Percentiles rank a stretch among this genome's conserved stretches.
Conservation (phyloP, 2,329 filamentous ascomycete genomes). For the Shiraia bambusicola region DNA sequence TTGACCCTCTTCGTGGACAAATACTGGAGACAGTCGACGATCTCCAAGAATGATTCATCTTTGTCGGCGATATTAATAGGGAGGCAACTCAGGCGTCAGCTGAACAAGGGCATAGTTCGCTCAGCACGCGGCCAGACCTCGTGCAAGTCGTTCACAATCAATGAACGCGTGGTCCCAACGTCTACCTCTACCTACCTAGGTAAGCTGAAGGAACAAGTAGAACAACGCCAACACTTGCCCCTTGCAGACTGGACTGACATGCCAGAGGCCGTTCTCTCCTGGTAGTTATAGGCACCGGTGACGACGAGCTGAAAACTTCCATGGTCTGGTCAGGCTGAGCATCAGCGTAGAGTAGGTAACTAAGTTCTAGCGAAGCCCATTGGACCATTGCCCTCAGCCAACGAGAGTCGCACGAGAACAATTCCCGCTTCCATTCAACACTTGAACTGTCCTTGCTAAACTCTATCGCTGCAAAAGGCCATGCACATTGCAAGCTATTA, state of each 20-base stretch:
- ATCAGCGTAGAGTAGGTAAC: constrained; percentile 2
- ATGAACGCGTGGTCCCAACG: constrained; percentile 1
- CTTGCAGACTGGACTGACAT: not conserved
- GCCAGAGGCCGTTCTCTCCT: not conserved
- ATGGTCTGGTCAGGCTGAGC: not conserved
- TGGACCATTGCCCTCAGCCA: constrained; percentile 8
- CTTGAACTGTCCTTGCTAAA: constrained; percentile 4
- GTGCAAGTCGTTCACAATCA: not conserved
- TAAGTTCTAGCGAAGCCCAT: constrained; percentile 9
- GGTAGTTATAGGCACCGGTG: constrained; percentile 4
- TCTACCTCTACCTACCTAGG: too few species aligned
- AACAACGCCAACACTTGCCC: not conserved
- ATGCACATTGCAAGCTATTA: constrained; percentile 11
- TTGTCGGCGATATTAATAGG: too few species aligned
- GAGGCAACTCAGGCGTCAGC: too few species aligned
- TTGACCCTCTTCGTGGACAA: too few species aligned
- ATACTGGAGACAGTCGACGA: too few species aligned
- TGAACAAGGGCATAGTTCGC: not conserved
- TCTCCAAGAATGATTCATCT: too few species aligned
- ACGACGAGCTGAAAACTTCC: constrained; percentile 5
- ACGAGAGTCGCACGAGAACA: constrained; percentile 5
- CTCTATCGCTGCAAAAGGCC: constrained; percentile 8
- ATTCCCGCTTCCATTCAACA: constrained; percentile 2
- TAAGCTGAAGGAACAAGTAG: not conserved
- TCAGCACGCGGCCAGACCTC: not conserved